Conservation (phyloP, 2,329 filamentous ascomycete species). For the Fusarium compactum region DNA sequence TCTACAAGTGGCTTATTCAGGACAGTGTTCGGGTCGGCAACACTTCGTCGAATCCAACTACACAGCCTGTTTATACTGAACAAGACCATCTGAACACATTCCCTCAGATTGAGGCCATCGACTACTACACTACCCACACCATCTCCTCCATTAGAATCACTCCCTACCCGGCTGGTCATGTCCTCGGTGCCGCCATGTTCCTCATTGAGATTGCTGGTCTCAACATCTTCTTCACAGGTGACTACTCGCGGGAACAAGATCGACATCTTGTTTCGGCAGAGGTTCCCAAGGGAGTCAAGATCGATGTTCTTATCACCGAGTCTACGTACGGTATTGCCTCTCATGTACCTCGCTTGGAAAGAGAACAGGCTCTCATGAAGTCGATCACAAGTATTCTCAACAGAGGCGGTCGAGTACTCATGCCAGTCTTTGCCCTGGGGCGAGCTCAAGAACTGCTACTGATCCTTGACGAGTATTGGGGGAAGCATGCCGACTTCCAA, state of each 20-base stretch:
- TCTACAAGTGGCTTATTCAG: constrained; percentile 99
- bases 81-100: constrained; percentile 95
- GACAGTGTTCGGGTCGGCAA: constrained; percentile 93
- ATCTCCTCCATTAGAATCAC: constrained; percentile 97
- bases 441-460: constrained; percentile 93
- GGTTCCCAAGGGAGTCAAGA: constrained; percentile 87
- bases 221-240: constrained; percentile 96
- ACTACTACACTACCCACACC: constrained; percentile 97
- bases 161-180: constrained; percentile 95
- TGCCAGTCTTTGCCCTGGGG: constrained; percentile 95
- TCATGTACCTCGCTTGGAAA: constrained; percentile 88
- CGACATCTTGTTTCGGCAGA: constrained; percentile 94
- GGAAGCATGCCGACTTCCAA: constrained; percentile 86
- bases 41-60: constrained; percentile 70
- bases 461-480: constrained; percentile 98
- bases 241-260: constrained; percentile 96
- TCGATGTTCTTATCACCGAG: constrained; percentile 97
- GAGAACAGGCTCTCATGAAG: constrained; percentile 95
- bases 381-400: constrained; percentile 92
- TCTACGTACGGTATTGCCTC: constrained; percentile 97
- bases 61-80: constrained; percentile 91
- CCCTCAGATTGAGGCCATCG: constrained; percentile 94
- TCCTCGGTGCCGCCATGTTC: constrained; percentile 98
- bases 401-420: constrained; percentile 88
- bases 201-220: constrained; percentile 96